Evolutionary conservation across 2,329 filamentous ascomycete species (phyloP), one percentile per base, ranked within the genome.

Genomic region (Neonectria neomacrospora): DNA sequence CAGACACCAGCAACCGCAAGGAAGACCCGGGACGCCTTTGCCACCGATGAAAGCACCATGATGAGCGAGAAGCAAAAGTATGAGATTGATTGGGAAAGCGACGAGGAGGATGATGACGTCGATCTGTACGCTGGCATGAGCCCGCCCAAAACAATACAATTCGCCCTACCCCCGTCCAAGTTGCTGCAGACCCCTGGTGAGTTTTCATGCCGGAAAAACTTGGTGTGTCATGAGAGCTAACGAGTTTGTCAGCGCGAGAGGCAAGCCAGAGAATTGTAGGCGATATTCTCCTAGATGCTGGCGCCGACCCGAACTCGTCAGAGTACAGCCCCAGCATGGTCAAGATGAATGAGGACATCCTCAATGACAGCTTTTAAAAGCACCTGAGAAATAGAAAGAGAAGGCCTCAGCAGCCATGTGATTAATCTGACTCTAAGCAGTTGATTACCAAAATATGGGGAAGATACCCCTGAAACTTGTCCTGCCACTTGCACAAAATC

Each of bases 81-180:
- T 56, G 88, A 90, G 74, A 87, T 89, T 60, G 84, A 83, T 18
- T 96, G 93, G 90, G 90, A 94, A 56, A 91, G 89, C 71, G 90
- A 94, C 65, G 89, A 88, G 59, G 90, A 91, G 28, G 87, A 88
- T 10, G 87, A 90, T 52, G 87, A 87, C 41, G 84, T 84, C 23
- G 87, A 84, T 44, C 74, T 87, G 6, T 90, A 91, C 62, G 86
- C 86, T 7, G 92, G 90, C 6, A 90, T 94, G 79, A 97, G 93
- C 73, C 96, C 96, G 28, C 96, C 96, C 0, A 98, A 98, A 83
- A 96, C 93, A 11, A 94, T 96, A 64, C 91, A 94, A 73, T 96
- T 96, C 77, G 90, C 91, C 47, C 80, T 96, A 51, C 91, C 91
- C 54, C 90, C 91, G 56, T 91, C 89, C 42, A 90, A 91, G 74